Percentiles rank a stretch among this genome's conserved stretches.
Conservation (phyloP, 805 yeast species). For the Phaffomyces thermotolerans region DNA sequence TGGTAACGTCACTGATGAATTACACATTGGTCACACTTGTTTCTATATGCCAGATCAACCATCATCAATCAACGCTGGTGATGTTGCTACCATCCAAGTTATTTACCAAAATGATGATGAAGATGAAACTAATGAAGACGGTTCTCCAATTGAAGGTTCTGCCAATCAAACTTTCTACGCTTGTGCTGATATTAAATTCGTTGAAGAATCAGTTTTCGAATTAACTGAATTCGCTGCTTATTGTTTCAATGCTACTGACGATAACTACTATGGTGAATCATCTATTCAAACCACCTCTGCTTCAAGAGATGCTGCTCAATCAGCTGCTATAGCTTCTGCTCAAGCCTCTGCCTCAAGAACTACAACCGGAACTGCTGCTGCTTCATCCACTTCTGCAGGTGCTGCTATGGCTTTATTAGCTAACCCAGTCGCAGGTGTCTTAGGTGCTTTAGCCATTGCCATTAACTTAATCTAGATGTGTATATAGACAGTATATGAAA, state of each 20-base stretch:
- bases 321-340: constrained; percentile 12
- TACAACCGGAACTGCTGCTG: constrained; percentile 8
- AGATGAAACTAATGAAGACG: constrained; percentile 13
- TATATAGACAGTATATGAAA: not conserved
- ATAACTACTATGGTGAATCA: constrained; percentile 29
- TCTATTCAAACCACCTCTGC: constrained; percentile 22
- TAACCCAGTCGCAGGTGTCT: constrained; percentile 17
- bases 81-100: constrained; percentile 38
- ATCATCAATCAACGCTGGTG: constrained; percentile 30
- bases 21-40: constrained; percentile 40
- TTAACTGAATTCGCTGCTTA: constrained; percentile 27
- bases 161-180: constrained; percentile 37
- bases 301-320: constrained; percentile 16
- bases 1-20: constrained; percentile 32
- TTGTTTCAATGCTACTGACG: constrained; percentile 37
- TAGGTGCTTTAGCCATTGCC: constrained; percentile 19
- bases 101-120: constrained; percentile 31
- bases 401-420: constrained; percentile 12
- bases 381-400: constrained; percentile 13
- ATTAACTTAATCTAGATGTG: constrained; percentile 13
- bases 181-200: constrained; percentile 39
- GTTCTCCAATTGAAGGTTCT: constrained; percentile 30
- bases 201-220: constrained; percentile 34
- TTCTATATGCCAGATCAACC: constrained; percentile 38
- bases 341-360: constrained; percentile 16